Evolutionary conservation across 2,329 filamentous ascomycete species (phyloP).

Genomic region (Venturia pyrina): DNA sequence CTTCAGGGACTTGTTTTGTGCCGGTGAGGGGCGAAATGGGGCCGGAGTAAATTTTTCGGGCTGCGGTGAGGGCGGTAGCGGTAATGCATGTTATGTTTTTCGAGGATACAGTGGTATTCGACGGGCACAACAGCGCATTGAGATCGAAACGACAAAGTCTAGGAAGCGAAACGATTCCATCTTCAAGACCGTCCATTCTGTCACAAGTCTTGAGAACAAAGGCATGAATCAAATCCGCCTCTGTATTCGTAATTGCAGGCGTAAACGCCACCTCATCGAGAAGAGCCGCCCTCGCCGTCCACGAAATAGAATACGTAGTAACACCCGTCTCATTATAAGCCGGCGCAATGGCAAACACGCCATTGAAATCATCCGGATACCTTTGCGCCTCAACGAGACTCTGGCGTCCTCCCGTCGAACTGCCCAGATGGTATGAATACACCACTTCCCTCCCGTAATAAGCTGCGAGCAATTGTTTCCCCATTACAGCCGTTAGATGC

Average conservation of each 20-base stretch:
- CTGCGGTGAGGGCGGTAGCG: neutral
- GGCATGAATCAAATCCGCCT: neutral
- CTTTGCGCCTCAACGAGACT: neutral
- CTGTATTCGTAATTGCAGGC: neutral
- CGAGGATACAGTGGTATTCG: neutral
- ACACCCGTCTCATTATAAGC: neutral
- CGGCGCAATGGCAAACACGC: neutral
- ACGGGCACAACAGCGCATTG: neutral
- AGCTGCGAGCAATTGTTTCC: neutral
- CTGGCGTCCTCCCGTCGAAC: slow-evolving; percentile 2
- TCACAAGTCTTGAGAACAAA: slow-evolving; percentile 7
- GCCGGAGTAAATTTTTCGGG: neutral
- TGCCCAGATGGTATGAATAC: neutral
- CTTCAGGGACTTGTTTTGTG: neutral
- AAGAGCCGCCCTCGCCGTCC: neutral
- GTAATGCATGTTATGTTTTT: neutral
- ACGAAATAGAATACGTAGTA: neutral
- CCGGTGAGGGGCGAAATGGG: neutral
- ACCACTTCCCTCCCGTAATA: neutral
- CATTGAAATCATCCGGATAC: slow-evolving; percentile 6
- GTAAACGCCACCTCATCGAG: neutral
- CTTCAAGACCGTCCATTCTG: slow-evolving; percentile 7
- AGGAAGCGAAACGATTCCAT: slow-evolving; percentile 8
- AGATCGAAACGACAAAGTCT: neutral
- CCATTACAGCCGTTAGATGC: neutral